These are phyloP conservation scores for Penicillium sp. DNA, from an alignment of 2,329 filamentous ascomycete genomes.

Conservation along the genomic window DNA sequence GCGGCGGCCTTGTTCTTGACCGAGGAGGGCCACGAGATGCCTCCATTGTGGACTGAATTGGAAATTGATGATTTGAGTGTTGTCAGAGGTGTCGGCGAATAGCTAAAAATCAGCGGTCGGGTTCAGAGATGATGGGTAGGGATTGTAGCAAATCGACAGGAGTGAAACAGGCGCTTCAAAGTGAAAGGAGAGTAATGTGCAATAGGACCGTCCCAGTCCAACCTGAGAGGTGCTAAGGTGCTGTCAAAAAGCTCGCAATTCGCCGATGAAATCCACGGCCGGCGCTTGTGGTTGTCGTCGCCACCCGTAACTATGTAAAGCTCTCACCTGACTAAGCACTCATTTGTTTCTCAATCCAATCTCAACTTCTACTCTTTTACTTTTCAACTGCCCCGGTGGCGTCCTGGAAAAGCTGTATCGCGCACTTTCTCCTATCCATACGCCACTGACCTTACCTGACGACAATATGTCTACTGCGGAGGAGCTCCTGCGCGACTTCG, in stretches of 20 bases:
- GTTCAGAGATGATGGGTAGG: background rate
- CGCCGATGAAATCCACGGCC: conserved; percentile 14
- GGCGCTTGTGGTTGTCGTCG: conserved; percentile 18
- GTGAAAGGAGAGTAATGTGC: background rate
- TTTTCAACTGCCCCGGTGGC: conserved; percentile 3
- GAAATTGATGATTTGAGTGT: background rate
- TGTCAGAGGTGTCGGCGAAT: background rate
- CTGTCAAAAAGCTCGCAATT: conserved; percentile 1
- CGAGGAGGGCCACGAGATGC: conserved; percentile 81
- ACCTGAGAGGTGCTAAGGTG: conserved; percentile 5
- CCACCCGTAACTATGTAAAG: conserved; percentile 22
- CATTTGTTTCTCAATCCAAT: conserved; percentile 1
- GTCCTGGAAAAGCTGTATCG: conserved; percentile 1
- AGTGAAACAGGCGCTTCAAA: background rate
- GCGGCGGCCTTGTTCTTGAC: conserved; percentile 99
- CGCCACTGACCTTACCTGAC: background rate
- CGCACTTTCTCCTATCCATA: background rate
- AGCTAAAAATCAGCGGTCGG: background rate
- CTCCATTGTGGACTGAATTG: conserved; percentile 62
- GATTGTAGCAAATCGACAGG: background rate
- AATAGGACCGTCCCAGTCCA: conserved; percentile 1
- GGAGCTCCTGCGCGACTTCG: conserved; percentile 86
- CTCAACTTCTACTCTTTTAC: background rate
- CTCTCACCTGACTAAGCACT: conserved; percentile 21
- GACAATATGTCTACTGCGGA: conserved; percentile 82